These are phyloP conservation scores for Elongisporangium anandrum DNA, from an alignment of 352 stramenopile species.

Conservation along the genomic window DNA sequence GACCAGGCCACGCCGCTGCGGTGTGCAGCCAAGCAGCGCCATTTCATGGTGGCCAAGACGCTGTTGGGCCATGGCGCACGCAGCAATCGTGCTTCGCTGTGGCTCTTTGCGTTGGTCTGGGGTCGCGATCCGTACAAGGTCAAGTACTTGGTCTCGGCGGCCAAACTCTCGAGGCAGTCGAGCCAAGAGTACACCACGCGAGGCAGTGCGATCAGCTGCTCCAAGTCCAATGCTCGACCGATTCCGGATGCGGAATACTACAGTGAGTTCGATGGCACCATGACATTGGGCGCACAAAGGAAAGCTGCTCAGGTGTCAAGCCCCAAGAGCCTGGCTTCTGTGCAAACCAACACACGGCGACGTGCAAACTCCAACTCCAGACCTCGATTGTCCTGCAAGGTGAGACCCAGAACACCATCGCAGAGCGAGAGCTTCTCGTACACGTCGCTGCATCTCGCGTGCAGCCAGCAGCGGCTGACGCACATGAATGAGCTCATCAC, in stretches of 20 bases:
- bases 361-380: not conserved
- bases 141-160: slow-evolving; percentile 21
- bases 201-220: slow-evolving; percentile 6
- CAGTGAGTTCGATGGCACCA: not conserved
- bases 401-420: slow-evolving; percentile 2
- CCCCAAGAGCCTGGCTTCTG: not conserved
- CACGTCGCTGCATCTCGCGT: slow-evolving; percentile 26
- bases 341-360: not conserved
- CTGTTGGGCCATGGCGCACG: slow-evolving; percentile 27
- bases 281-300: not conserved
- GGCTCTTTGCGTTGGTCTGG: slow-evolving; percentile 18
- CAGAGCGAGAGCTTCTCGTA: slow-evolving; percentile 2
- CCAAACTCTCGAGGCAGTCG: not conserved
- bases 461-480: slow-evolving; percentile 18
- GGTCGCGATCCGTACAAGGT: slow-evolving; percentile 17
- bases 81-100: slow-evolving; percentile 9
- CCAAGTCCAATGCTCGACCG: not conserved
- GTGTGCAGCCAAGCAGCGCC: slow-evolving; percentile 23
- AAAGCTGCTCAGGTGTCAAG: not conserved
- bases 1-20: slow-evolving; percentile 24
- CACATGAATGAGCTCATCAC: slow-evolving; percentile 20
- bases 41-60: slow-evolving; percentile 22
- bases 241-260: not conserved
- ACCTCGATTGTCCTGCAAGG: slow-evolving; percentile 2
- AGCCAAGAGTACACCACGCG: slow-evolving; percentile 5